phyloP scores from a whole-genome alignment of 805 yeast species.

The Metahyphopichia silvanorum region DNA sequence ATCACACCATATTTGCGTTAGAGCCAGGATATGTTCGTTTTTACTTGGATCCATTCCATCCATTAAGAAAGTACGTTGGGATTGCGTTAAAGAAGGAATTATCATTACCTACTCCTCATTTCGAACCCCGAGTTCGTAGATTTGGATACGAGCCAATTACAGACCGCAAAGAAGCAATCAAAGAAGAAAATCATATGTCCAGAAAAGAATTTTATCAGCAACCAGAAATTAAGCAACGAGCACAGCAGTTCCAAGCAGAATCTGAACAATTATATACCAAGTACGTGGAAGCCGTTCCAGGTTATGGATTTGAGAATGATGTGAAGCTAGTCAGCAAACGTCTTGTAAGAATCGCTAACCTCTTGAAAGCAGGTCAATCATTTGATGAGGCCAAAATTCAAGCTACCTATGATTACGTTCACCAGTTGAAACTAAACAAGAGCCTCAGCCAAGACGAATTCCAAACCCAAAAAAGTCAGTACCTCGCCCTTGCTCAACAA shows the following conservation, averaged over 20 bases:
- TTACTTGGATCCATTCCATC: constrained; percentile 95
- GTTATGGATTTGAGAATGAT: constrained; percentile 9
- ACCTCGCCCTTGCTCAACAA: constrained; percentile 31
- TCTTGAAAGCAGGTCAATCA: constrained; percentile 56
- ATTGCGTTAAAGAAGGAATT: constrained; percentile 66
- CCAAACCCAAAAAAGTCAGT: constrained; percentile 20
- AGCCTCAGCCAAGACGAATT: constrained; percentile 30
- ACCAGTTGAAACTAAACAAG: constrained; percentile 40
- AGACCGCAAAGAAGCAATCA: constrained; percentile 47
- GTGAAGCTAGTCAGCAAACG: constrained; percentile 36
- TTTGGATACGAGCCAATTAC: constrained; percentile 64
- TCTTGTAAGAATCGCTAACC: constrained; percentile 46
- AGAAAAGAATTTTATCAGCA: constrained; percentile 64
- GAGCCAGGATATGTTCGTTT: constrained; percentile 94
- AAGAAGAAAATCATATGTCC: constrained; percentile 59
- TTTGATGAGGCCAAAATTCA: constrained; percentile 56
- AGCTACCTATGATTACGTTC: constrained; percentile 50
- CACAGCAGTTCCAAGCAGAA: constrained; percentile 37
- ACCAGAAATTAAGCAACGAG: constrained; percentile 44
- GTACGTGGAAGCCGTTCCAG: constrained; percentile 27
- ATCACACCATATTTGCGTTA: constrained; percentile 84
- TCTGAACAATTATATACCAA: constrained; percentile 24
- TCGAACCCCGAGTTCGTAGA: constrained; percentile 83
- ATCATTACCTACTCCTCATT: constrained; percentile 82
- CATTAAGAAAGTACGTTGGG: constrained; percentile 86